phyloP scores from a whole-genome alignment of 1,284 basidiomycete genomes.

The Coriolopsis trogii region DNA sequence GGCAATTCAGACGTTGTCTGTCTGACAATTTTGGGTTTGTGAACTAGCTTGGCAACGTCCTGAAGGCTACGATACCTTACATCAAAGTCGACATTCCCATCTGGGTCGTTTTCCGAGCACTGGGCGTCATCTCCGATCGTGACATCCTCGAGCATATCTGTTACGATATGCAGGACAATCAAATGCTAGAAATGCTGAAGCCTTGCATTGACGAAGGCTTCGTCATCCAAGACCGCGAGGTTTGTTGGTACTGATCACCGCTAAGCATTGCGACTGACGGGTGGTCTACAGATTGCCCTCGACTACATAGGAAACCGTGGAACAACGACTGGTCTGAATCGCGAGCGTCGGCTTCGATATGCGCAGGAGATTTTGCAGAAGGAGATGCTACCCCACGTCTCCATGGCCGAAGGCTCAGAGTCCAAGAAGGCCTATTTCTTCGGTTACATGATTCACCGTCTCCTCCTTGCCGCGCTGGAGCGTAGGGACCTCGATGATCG shows the following conservation, averaged over 20 bases:
- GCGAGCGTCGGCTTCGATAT: constrained; percentile 92
- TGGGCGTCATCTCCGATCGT: constrained; percentile 97
- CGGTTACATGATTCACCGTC: constrained; percentile 99
- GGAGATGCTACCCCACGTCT: constrained; percentile 98
- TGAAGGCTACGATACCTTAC: constrained; percentile 97
- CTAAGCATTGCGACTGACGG: neutral
- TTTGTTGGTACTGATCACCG: constrained; percentile 36
- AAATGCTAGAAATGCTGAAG: constrained; percentile 98
- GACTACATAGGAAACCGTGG: constrained; percentile 99
- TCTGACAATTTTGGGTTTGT: neutral
- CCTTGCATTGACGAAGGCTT: constrained; percentile 99
- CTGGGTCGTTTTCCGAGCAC: constrained; percentile 97
- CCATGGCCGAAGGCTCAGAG: constrained; percentile 94
- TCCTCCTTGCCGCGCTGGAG: constrained; percentile 92
- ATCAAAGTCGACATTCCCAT: constrained; percentile 99
- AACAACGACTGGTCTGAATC: constrained; percentile 91
- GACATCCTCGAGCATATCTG: constrained; percentile 99
- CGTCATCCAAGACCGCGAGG: constrained; percentile 96
- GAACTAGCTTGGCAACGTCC: constrained; percentile 83
- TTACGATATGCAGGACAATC: constrained; percentile 95
- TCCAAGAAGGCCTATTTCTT: constrained; percentile 99
- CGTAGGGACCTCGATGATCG: constrained; percentile 97
- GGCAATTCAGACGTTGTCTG: neutral
- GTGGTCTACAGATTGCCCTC: constrained; percentile 61
- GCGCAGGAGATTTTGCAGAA: constrained; percentile 99